A percentile compares a stretch with the other conserved stretches of the same genome.
phyloP scores from a whole-genome alignment of 192 early-diverging fungal genomes.

The Dissophora ornata region DNA sequence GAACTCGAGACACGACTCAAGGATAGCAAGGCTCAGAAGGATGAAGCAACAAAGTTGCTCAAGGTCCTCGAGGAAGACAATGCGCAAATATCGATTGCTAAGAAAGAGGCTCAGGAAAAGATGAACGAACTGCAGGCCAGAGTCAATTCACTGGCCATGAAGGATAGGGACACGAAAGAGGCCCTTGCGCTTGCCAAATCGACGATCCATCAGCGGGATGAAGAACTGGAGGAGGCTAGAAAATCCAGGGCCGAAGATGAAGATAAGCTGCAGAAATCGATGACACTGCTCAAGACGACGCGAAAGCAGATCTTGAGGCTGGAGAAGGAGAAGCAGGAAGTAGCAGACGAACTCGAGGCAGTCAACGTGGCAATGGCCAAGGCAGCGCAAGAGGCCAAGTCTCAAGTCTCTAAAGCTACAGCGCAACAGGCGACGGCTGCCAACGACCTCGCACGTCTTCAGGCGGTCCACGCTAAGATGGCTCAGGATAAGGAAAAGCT shows the following conservation, averaged over 20 bases:
- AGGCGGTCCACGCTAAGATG: slow-evolving; percentile 52
- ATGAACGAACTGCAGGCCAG: slow-evolving; percentile 54
- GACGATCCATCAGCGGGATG: slow-evolving; percentile 62
- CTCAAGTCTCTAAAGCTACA: slow-evolving; percentile 20
- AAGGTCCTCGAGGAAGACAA: slow-evolving; percentile 52
- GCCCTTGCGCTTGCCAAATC: slow-evolving; percentile 59
- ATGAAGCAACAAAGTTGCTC: slow-evolving; percentile 34
- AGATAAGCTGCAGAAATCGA: slow-evolving; percentile 61
- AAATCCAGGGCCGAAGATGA: slow-evolving; percentile 57
- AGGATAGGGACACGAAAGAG: slow-evolving; percentile 60
- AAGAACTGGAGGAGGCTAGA: slow-evolving; percentile 45
- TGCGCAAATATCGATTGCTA: slow-evolving; percentile 34
- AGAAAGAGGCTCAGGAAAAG: slow-evolving; percentile 56
- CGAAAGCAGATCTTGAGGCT: slow-evolving; percentile 64
- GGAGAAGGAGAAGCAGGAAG: slow-evolving; percentile 63
- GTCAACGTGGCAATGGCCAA: slow-evolving; percentile 37
- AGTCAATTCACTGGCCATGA: slow-evolving; percentile 34
- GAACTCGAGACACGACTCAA: slow-evolving; percentile 27
- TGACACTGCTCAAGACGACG: slow-evolving; percentile 56
- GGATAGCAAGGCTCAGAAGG: slow-evolving; percentile 25
- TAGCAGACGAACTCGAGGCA: slow-evolving; percentile 54
- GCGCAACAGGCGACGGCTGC: slow-evolving; percentile 46
- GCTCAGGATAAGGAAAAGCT: slow-evolving; percentile 60
- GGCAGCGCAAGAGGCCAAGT: slow-evolving; percentile 46
- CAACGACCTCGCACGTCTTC: slow-evolving; percentile 51